Evolutionary conservation across 371 early-diverging fungal genomes (phyloP).

Genomic region (Mucor mucedo): DNA sequence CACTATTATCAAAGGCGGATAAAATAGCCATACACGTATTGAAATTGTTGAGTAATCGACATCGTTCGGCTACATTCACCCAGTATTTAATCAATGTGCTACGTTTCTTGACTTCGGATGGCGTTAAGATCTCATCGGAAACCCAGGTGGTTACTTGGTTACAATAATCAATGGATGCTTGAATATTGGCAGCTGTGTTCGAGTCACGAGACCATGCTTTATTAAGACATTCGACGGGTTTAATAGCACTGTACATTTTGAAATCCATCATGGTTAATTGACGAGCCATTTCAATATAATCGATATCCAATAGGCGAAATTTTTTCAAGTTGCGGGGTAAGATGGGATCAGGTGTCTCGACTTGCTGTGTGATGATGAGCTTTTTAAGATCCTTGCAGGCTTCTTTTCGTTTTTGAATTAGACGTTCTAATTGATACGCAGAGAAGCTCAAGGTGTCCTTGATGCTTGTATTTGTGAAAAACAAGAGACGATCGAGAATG

Average conservation of each 20-base stretch:
- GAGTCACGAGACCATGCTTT: slow-evolving; percentile 84
- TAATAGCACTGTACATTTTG: slow-evolving; percentile 77
- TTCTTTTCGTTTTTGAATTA: slow-evolving; percentile 71
- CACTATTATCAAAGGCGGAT: slow-evolving; percentile 88
- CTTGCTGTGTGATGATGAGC: slow-evolving; percentile 63
- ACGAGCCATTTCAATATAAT: slow-evolving; percentile 91
- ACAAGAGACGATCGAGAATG: slow-evolving; percentile 71
- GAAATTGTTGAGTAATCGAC: slow-evolving; percentile 83
- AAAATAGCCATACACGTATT: slow-evolving; percentile 91
- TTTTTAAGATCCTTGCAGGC: slow-evolving; percentile 61
- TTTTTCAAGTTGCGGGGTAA: slow-evolving; percentile 70
- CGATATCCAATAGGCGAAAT: slow-evolving; percentile 80
- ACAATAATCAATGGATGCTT: slow-evolving; percentile 74
- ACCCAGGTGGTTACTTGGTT: slow-evolving; percentile 88
- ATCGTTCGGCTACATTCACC: slow-evolving; percentile 82
- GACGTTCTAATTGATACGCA: slow-evolving; percentile 75
- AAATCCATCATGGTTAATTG: slow-evolving; percentile 93
- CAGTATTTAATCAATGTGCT: slow-evolving; percentile 79
- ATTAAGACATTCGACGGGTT: slow-evolving; percentile 84
- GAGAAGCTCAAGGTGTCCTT: slow-evolving; percentile 72
- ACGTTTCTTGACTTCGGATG: slow-evolving; percentile 82
- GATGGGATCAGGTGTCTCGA: slow-evolving; percentile 73
- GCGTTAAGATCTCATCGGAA: slow-evolving; percentile 78
- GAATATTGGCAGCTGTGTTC: slow-evolving; percentile 66
- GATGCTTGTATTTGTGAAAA: slow-evolving; percentile 79